Percentiles rank a stretch among this genome's conserved stretches.
Conservation (phyloP, 1,284 basidiomycete genomes). For the Tilletia setariae region DNA sequence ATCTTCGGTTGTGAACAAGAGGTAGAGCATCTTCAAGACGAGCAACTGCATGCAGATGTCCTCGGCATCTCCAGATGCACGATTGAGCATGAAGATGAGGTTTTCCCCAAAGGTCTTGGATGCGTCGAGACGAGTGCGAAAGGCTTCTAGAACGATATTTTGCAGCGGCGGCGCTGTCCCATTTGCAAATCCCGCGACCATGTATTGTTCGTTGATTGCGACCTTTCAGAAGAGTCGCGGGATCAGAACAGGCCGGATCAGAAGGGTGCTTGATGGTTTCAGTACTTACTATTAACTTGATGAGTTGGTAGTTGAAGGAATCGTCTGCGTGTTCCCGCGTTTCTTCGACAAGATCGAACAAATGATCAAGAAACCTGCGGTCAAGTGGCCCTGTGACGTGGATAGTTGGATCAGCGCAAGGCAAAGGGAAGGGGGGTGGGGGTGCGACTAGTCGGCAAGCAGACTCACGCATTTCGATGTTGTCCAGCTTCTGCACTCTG, state of each 20-base stretch:
- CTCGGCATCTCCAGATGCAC: conserved; percentile 67
- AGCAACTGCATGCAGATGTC: conserved; percentile 92
- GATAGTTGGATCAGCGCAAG: background rate
- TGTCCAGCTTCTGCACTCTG: conserved; percentile 42
- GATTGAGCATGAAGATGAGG: conserved; percentile 97
- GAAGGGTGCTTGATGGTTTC: too few species aligned
- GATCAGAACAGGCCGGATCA: background rate
- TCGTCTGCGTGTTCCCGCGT: conserved; percentile 85
- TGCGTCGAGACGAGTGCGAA: conserved; percentile 75
- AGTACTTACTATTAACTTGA: conserved; percentile 75
- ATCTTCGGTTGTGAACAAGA: conserved; percentile 87
- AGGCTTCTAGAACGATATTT: conserved; percentile 78
- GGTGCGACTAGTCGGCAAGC: too few species aligned
- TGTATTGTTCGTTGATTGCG: conserved; percentile 96
- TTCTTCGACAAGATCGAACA: conserved; percentile 91
- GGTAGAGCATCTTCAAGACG: conserved; percentile 88
- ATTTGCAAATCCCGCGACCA: conserved; percentile 66
- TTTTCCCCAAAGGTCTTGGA: conserved; percentile 97
- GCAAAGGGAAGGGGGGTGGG: background rate
- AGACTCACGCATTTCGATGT: conserved; percentile 32
- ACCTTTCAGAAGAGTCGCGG: conserved; percentile 18
- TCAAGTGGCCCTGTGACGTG: conserved; percentile 56
- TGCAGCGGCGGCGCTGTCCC: conserved; percentile 16
- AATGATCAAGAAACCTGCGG: conserved; percentile 77
- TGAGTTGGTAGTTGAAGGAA: conserved; percentile 85